These are phyloP conservation scores for Tephrocybe rancida DNA, from an alignment of 768 basidiomycete genomes.

Conservation along the genomic window DNA sequence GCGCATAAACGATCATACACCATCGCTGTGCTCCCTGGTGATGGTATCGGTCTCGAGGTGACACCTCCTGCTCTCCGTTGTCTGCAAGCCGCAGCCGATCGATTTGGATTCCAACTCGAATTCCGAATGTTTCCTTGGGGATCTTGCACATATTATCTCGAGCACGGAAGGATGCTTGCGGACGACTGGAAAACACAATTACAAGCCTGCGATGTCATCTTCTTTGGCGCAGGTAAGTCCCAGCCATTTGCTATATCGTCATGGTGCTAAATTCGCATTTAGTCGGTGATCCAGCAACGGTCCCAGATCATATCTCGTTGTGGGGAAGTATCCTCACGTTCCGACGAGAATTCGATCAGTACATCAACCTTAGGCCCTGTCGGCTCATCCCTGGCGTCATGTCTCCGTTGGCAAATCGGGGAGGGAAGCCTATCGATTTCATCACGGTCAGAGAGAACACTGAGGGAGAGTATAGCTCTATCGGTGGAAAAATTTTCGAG, in stretches of 20 bases:
- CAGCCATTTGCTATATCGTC: neutral
- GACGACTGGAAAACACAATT: conserved; percentile 39
- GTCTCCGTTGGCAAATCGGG: conserved; percentile 47
- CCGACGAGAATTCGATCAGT: conserved; percentile 54
- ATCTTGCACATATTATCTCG: conserved; percentile 46
- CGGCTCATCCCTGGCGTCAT: conserved; percentile 48
- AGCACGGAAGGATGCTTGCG: conserved; percentile 51
- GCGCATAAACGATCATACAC: conserved; percentile 28
- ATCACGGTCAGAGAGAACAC: conserved; percentile 58
- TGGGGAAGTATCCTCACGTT: conserved; percentile 55
- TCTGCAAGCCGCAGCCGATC: conserved; percentile 42
- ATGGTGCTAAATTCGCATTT: conserved; percentile 12
- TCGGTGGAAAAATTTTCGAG: conserved; percentile 44
- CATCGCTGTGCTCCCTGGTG: conserved; percentile 53
- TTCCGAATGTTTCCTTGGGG: conserved; percentile 51
- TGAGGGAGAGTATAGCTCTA: conserved; percentile 58
- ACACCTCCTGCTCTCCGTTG: conserved; percentile 50
- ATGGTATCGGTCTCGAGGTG: conserved; percentile 57
- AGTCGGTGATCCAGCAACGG: conserved; percentile 49
- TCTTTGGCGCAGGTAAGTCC: conserved; percentile 45
- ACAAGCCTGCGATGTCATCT: conserved; percentile 46
- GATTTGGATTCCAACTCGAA: conserved; percentile 46
- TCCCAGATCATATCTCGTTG: conserved; percentile 60
- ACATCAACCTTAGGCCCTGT: conserved; percentile 51
- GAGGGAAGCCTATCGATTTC: conserved; percentile 47